Conservation (phyloP, 352 stramenopile genomes). For the Globisporangium irregulare region DNA sequence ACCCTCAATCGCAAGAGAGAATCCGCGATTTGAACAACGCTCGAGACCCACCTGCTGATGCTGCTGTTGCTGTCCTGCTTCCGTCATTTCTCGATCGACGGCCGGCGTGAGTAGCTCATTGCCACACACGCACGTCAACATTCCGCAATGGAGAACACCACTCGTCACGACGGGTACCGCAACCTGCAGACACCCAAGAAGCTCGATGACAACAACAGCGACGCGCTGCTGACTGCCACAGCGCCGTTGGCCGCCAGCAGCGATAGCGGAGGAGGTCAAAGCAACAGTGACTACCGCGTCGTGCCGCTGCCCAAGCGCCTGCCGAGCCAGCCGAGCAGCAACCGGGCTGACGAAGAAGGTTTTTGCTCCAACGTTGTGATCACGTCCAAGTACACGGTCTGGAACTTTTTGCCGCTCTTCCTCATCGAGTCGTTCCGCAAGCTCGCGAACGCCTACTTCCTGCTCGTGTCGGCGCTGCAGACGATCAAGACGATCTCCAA, state of each 20-base stretch:
- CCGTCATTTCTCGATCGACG: not conserved
- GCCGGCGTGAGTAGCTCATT: not conserved
- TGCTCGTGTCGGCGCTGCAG: constrained; percentile 87
- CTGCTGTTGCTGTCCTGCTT: not conserved
- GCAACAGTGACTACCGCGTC: constrained; percentile 5
- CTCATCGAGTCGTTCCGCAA: constrained; percentile 84
- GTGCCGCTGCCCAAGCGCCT: constrained; percentile 4
- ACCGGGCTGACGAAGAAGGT: not conserved
- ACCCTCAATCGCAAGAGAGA: not conserved
- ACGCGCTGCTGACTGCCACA: not conserved
- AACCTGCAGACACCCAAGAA: constrained; percentile 11
- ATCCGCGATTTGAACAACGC: not conserved
- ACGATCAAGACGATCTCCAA: constrained; percentile 81
- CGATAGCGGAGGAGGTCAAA: not conserved
- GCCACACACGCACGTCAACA: too few relatives aligned
- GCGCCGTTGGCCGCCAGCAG: not conserved
- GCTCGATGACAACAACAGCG: not conserved
- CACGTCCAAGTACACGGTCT: constrained; percentile 90
- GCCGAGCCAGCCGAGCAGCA: constrained; percentile 1
- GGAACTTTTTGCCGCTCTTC: constrained; percentile 88
- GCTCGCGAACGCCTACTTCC: constrained; percentile 92
- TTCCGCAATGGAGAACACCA: not conserved
- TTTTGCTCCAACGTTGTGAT: constrained; percentile 88
- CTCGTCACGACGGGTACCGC: not conserved
- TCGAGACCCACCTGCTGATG: not conserved